Percentiles rank a stretch among this genome's conserved stretches.
Evolutionary conservation across 2,329 filamentous ascomycete genomes (phyloP).

Genomic region (Cordyceps fumosorosea): DNA sequence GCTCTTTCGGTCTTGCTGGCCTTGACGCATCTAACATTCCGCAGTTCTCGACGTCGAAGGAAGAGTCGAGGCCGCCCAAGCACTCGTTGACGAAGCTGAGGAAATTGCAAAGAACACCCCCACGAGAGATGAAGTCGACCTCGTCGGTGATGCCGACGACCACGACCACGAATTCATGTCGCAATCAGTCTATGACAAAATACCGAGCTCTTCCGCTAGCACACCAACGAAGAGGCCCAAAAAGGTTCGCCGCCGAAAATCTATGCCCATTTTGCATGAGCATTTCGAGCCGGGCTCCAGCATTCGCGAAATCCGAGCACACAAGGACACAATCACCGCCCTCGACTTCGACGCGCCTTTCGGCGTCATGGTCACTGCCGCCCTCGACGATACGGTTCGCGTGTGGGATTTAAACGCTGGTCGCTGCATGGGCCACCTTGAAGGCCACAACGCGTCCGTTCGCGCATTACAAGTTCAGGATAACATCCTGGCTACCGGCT

Average conservation of each 20-base stretch:
- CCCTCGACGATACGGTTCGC: slow-evolving; percentile 85
- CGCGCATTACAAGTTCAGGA: slow-evolving; percentile 89
- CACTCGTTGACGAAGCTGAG: slow-evolving; percentile 52
- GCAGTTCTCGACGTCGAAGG: slow-evolving; percentile 57
- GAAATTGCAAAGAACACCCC: slow-evolving; percentile 46
- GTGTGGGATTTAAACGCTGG: slow-evolving; percentile 97
- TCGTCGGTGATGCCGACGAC: slow-evolving; percentile 44
- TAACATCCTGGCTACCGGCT: slow-evolving; percentile 90
- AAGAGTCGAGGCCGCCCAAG: slow-evolving; percentile 55
- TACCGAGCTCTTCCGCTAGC: slow-evolving; percentile 53
- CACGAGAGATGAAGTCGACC: slow-evolving; percentile 47
- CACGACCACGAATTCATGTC: slow-evolving; percentile 74
- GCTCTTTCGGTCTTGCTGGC: background rate
- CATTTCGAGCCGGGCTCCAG: slow-evolving; percentile 84
- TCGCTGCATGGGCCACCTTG: slow-evolving; percentile 81
- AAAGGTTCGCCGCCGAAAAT: slow-evolving; percentile 61
- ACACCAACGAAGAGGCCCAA: slow-evolving; percentile 43
- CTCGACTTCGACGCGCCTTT: slow-evolving; percentile 97
- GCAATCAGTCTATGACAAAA: slow-evolving; percentile 91
- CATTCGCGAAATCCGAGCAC: slow-evolving; percentile 83
- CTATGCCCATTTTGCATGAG: slow-evolving; percentile 92
- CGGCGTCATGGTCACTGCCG: slow-evolving; percentile 86
- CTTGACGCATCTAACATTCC: slow-evolving; percentile 24
- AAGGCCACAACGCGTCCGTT: slow-evolving; percentile 92
- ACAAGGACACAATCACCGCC: slow-evolving; percentile 81